These are phyloP conservation scores for Entomophthora muscae DNA, from an alignment of 371 early-diverging fungal species.

Conservation along the genomic window DNA sequence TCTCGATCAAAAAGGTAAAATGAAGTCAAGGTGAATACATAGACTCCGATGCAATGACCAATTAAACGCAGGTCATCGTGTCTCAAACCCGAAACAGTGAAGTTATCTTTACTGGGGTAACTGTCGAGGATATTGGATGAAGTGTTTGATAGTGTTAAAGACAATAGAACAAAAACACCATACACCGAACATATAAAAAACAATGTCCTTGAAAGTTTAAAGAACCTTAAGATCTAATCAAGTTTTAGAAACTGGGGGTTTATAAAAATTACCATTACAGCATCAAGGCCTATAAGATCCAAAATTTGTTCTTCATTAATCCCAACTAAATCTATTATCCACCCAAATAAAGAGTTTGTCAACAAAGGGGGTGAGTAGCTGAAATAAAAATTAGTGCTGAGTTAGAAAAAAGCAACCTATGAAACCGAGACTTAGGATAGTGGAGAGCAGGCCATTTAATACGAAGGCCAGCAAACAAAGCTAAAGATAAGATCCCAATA, in stretches of 20 bases:
- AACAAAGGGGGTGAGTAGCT: background rate
- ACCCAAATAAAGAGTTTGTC: background rate
- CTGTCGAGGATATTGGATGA: no score
- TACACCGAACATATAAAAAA: background rate
- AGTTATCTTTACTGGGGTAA: background rate
- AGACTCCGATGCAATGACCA: background rate
- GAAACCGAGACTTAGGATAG: background rate
- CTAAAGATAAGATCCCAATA: background rate
- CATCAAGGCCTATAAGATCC: constrained; percentile 30
- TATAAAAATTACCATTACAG: constrained; percentile 21
- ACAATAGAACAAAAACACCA: background rate
- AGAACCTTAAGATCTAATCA: constrained; percentile 11
- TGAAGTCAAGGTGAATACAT: background rate
- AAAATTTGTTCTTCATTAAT: background rate
- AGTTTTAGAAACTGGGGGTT: background rate
- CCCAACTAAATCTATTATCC: background rate
- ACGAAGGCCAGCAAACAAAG: background rate
- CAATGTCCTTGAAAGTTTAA: constrained; percentile 22
- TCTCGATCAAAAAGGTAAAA: background rate
- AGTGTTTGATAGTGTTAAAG: background rate
- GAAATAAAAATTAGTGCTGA: background rate
- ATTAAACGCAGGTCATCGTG: background rate
- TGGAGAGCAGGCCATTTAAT: background rate
- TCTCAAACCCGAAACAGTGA: background rate
- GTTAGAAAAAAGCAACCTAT: background rate